Evolutionary conservation across 1,284 basidiomycete genomes (phyloP).

Genomic region (Ustanciosporium gigantosporum): DNA sequence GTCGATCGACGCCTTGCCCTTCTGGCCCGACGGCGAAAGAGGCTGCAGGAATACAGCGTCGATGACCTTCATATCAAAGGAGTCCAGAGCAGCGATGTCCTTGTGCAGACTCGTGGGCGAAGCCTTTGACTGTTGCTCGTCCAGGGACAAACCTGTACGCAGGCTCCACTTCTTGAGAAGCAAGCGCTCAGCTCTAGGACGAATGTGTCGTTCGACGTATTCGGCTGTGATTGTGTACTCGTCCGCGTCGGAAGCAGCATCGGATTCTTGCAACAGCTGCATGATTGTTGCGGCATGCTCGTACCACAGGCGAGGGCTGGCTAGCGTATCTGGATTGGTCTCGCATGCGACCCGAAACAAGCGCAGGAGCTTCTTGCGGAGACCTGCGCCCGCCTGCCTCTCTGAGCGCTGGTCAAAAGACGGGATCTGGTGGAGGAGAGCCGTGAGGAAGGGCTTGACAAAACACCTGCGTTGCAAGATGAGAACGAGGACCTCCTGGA

Average conservation of each 20-base stretch:
- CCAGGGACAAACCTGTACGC: background rate
- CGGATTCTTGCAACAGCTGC: slow-evolving; percentile 16
- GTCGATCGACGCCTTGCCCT: slow-evolving; percentile 7
- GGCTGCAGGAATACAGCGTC: slow-evolving; percentile 22
- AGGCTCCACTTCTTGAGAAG: slow-evolving; percentile 1
- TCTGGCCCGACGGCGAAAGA: background rate
- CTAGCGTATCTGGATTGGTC: slow-evolving; percentile 69
- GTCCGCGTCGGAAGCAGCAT: slow-evolving; percentile 2
- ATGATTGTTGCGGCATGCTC: slow-evolving; percentile 16
- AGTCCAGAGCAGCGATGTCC: slow-evolving; percentile 32
- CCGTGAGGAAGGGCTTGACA: slow-evolving; percentile 14
- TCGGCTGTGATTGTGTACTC: background rate
- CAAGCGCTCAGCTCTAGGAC: slow-evolving; percentile 18
- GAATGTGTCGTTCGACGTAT: slow-evolving; percentile 10
- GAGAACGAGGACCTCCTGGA: slow-evolving; percentile 28
- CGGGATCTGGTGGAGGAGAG: slow-evolving; percentile 17
- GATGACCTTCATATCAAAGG: slow-evolving; percentile 25
- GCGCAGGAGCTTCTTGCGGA: slow-evolving; percentile 23
- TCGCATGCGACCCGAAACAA: slow-evolving; percentile 29
- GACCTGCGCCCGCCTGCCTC: slow-evolving; percentile 5
- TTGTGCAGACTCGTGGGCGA: slow-evolving; percentile 3
- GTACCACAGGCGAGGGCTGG: slow-evolving; percentile 67
- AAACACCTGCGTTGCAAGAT: slow-evolving; percentile 27
- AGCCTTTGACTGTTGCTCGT: background rate
- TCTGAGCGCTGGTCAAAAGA: slow-evolving; percentile 15